phyloP scores from a whole-genome alignment of 2,329 filamentous ascomycete genomes.

The Trichoderma gracile region DNA sequence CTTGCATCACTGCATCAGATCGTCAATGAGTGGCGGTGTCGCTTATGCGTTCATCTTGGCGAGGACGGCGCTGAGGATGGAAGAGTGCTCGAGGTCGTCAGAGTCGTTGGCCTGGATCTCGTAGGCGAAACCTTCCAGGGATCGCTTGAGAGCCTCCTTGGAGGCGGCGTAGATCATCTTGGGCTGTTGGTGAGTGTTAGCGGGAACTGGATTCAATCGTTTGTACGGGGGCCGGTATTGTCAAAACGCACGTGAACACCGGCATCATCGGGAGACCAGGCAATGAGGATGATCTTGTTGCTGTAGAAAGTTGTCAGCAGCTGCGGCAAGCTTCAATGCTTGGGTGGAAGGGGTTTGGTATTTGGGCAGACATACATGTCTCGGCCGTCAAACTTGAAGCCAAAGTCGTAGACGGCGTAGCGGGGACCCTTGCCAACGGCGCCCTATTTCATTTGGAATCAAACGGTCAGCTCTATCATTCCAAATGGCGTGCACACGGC shows the following conservation, averaged over 20 bases:
- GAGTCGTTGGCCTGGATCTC: slow-evolving; percentile 83
- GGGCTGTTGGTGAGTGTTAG: slow-evolving; percentile 51
- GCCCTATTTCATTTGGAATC: slow-evolving; percentile 45
- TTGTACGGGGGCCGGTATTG: not conserved
- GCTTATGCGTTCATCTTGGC: slow-evolving; percentile 25
- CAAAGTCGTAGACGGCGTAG: slow-evolving; percentile 84
- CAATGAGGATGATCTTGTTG: slow-evolving; percentile 78
- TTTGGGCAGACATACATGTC: slow-evolving; percentile 58
- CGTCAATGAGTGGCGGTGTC: slow-evolving; percentile 20
- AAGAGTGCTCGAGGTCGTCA: slow-evolving; percentile 78
- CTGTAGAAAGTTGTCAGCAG: slow-evolving; percentile 42
- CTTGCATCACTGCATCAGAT: slow-evolving; percentile 3
- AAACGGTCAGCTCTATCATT: not conserved
- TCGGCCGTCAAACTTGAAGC: slow-evolving; percentile 72
- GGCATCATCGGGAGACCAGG: slow-evolving; percentile 81
- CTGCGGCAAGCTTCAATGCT: not conserved
- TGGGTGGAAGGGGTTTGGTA: not conserved
- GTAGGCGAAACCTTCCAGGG: slow-evolving; percentile 71
- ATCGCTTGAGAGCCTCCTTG: slow-evolving; percentile 81
- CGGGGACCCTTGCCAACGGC: slow-evolving; percentile 67
- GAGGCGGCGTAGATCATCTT: slow-evolving; percentile 92
- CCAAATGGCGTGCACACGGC: not conserved
- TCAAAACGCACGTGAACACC: slow-evolving; percentile 65
- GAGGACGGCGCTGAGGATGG: slow-evolving; percentile 66
- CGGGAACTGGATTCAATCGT: not conserved